Evolutionary conservation across 129 eudicot genomes (phyloP).

Genomic region (Logfia minima): DNA sequence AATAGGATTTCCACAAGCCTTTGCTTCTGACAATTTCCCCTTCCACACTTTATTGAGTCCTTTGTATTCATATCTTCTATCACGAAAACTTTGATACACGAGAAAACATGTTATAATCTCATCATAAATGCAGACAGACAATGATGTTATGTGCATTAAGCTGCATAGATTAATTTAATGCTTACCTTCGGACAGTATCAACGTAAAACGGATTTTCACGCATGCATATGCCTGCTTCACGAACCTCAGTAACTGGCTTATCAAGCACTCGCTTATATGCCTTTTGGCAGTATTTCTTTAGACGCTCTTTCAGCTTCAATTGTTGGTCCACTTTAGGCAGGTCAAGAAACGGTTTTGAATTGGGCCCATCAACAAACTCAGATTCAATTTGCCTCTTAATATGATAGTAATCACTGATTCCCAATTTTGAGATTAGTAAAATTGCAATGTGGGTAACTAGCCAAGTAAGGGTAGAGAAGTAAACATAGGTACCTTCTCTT

Average conservation of each 20-base stretch:
- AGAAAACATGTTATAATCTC: slow-evolving; percentile 23
- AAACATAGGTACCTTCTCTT: slow-evolving; percentile 73
- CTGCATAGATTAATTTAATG: slow-evolving; percentile 12
- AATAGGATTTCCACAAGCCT: slow-evolving; percentile 90
- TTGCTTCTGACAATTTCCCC: slow-evolving; percentile 93
- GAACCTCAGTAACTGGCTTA: slow-evolving; percentile 78
- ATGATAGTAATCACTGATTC: slow-evolving; percentile 86
- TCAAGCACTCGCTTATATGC: slow-evolving; percentile 95
- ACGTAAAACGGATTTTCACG: slow-evolving; percentile 97
- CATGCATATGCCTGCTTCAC: slow-evolving; percentile 99
- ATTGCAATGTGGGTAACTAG: background rate
- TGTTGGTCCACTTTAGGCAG: slow-evolving; percentile 92
- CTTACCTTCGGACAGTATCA: slow-evolving; percentile 97
- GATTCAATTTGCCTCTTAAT: slow-evolving; percentile 98
- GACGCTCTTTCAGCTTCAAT: slow-evolving; percentile 81
- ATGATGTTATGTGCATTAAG: background rate
- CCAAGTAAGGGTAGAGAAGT: slow-evolving; percentile 21
- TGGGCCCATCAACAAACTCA: slow-evolving; percentile 69
- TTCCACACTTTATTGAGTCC: slow-evolving; percentile 99
- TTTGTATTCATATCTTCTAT: slow-evolving; percentile 97
- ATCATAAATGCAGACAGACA: background rate
- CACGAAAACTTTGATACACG: slow-evolving; percentile 75
- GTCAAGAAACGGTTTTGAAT: slow-evolving; percentile 73
- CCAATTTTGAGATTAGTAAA: slow-evolving; percentile 14
- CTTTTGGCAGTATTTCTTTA: slow-evolving; percentile 96